A percentile compares a stretch with the other conserved stretches of the same genome.
These are phyloP conservation scores for Thermoascus crustaceus DNA, from an alignment of 2,329 filamentous ascomycete genomes.

Conservation along the genomic window DNA sequence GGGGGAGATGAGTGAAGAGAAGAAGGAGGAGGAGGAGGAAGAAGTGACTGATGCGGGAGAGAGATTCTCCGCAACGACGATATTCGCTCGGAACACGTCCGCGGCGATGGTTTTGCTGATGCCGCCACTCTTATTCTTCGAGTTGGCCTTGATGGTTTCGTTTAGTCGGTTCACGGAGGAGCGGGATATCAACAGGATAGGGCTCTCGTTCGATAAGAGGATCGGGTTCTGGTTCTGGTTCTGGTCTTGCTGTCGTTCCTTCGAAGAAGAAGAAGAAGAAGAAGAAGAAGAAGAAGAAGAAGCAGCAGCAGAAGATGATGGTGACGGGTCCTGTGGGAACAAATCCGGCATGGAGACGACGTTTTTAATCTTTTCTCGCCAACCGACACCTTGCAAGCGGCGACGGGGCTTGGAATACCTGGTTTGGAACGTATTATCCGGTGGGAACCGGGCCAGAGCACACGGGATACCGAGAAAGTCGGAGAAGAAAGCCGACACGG, in stretches of 20 bases:
- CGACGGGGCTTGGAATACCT: constrained; percentile 67
- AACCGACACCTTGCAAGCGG: too few species aligned
- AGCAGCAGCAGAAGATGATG: too few species aligned
- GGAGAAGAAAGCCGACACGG: constrained; percentile 71
- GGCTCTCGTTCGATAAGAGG: constrained; percentile 84
- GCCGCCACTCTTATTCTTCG: constrained; percentile 44
- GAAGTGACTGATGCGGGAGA: too few species aligned
- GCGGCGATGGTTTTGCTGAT: constrained; percentile 52
- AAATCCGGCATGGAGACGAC: too few species aligned
- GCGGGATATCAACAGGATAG: constrained; percentile 74
- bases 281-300: too few species aligned
- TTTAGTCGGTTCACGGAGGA: constrained; percentile 76
- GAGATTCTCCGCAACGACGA: constrained; percentile 57
- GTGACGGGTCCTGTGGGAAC: too few species aligned
- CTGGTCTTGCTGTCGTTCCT: constrained; percentile 33
- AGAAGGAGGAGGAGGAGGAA: constrained; percentile 5
- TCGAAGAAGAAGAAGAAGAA: too few species aligned
- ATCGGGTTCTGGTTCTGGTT: constrained; percentile 55
- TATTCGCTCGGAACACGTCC: constrained; percentile 80
- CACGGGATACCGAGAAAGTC: constrained; percentile 68
- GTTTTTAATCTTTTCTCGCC: too few species aligned
- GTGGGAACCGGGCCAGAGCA: constrained; percentile 73
- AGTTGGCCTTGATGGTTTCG: constrained; percentile 53
- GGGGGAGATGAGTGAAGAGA: too few species aligned
- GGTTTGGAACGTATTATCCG: constrained; percentile 54